A percentile compares a stretch with the other conserved stretches of the same genome.
Evolutionary conservation across 139 green algal species (phyloP).

Genomic region (Nannochloris sp.): DNA sequence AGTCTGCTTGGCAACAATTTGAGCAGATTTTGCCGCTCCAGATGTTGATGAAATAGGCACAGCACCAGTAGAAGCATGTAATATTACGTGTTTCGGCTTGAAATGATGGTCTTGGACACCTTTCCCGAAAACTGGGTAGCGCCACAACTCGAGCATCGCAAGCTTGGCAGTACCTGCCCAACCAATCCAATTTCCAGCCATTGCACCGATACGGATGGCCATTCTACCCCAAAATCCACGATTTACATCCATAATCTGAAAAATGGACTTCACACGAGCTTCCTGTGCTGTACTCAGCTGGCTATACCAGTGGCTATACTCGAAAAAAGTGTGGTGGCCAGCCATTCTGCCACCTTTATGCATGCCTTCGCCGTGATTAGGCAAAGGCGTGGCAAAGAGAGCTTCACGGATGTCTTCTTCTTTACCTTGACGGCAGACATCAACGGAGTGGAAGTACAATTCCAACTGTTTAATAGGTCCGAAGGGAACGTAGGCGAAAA

Average conservation of each 20-base stretch:
- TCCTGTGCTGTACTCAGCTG: background rate
- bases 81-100: no score
- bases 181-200: background rate
- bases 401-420: conserved; percentile 5
- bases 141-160: background rate
- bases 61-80: background rate
- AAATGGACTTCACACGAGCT: background rate
- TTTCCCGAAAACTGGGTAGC: background rate
- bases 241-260: conserved; percentile 4
- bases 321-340: conserved; percentile 6
- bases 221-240: background rate
- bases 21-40: background rate
- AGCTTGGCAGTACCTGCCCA: background rate
- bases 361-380: background rate
- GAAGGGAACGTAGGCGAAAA: conserved; percentile 27
- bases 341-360: conserved; percentile 7
- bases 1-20: background rate
- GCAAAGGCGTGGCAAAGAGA: background rate
- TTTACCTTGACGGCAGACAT: background rate
- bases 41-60: background rate
- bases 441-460: conserved; percentile 18
- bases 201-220: background rate
- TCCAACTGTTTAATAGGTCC: conserved; percentile 29
- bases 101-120: no score
- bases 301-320: background rate